Evolutionary conservation across 768 basidiomycete genomes (phyloP).

Genomic region (Boletus subcaerulescens): DNA sequence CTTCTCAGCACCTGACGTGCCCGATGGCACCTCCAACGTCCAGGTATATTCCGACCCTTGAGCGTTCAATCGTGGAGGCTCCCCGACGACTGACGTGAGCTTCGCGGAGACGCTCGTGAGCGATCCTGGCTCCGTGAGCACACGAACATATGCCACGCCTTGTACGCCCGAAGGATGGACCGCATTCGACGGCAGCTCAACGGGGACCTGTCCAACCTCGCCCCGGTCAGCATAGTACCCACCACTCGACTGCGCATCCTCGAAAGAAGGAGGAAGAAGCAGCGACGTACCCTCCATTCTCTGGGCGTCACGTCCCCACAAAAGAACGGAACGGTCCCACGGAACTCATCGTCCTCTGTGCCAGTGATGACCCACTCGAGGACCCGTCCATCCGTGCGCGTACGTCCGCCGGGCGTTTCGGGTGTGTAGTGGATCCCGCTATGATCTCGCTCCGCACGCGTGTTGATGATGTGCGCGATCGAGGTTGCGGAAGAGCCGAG

Average conservation of each 20-base stretch:
- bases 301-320: conserved; percentile 72
- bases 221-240: background rate
- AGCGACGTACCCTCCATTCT: conserved; percentile 47
- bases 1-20: background rate
- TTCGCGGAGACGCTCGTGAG: conserved; percentile 36
- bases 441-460: conserved; percentile 40
- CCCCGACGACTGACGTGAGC: conserved; percentile 49
- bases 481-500: conserved; percentile 48
- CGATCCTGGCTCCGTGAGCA: conserved; percentile 35
- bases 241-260: background rate
- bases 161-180: conserved; percentile 48
- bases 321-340: conserved; percentile 59
- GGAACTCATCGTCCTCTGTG: conserved; percentile 25
- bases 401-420: conserved; percentile 54
- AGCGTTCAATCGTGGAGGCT: conserved; percentile 29
- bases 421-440: conserved; percentile 40
- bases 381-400: conserved; percentile 50
- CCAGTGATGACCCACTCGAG: conserved; percentile 58
- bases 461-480: conserved; percentile 55
- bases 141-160: conserved; percentile 49
- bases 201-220: conserved; percentile 42
- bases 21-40: conserved; percentile 39
- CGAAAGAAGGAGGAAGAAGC: background rate
- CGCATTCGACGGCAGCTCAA: conserved; percentile 43
- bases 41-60: conserved; percentile 34